These are phyloP conservation scores for Geranium rotundifolium DNA, from an alignment of 345 rosid genomes.

Conservation along the genomic window DNA sequence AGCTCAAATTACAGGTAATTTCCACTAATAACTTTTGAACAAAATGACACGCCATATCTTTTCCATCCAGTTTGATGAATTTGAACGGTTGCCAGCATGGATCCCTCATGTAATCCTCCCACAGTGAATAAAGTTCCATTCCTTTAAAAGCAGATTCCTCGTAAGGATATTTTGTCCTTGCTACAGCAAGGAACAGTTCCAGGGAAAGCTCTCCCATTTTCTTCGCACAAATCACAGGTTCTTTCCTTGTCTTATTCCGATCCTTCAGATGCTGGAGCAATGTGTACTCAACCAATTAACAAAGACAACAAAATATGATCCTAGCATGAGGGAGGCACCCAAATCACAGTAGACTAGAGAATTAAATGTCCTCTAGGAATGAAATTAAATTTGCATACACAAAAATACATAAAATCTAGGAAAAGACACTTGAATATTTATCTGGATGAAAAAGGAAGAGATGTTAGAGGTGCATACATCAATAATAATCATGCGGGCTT, in stretches of 20 bases:
- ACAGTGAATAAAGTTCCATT: conserved; percentile 28
- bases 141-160: conserved; percentile 30
- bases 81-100: conserved; percentile 46
- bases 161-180: conserved; percentile 23
- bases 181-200: conserved; percentile 26
- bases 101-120: conserved; percentile 35
- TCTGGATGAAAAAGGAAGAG: neutral
- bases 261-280: conserved; percentile 25
- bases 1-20: neutral
- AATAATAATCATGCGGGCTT: conserved; percentile 60
- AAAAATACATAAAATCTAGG: neutral
- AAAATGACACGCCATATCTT: conserved; percentile 16
- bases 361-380: neutral
- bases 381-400: neutral
- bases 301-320: neutral
- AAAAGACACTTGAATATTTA: neutral
- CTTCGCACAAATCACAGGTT: conserved; percentile 29
- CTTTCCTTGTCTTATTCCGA: neutral
- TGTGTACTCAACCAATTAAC: neutral
- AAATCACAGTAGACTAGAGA: neutral
- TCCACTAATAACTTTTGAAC: neutral
- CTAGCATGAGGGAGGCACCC: neutral
- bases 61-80: conserved; percentile 19
- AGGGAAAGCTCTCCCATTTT: conserved; percentile 48
- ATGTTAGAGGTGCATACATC: conserved; percentile 25